phyloP scores from a whole-genome alignment of 805 yeast genomes.

The Priceomyces haplophilus region DNA sequence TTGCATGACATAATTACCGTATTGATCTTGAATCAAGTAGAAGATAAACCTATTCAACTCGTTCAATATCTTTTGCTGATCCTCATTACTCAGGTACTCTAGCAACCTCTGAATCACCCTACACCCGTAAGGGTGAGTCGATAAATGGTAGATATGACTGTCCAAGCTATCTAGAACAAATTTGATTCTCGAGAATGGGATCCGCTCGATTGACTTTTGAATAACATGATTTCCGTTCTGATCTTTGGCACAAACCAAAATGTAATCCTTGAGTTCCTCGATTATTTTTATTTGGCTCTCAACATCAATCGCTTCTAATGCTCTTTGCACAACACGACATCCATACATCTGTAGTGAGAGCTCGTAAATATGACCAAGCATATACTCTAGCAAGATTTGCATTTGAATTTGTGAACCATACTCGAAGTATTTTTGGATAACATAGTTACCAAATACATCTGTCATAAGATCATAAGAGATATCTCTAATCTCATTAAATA shows the following conservation, averaged over 20 bases:
- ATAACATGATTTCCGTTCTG: slow-evolving; percentile 98
- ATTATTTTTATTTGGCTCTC: slow-evolving; percentile 67
- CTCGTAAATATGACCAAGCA: slow-evolving; percentile 71
- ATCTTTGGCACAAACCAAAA: slow-evolving; percentile 62
- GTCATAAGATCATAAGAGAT: slow-evolving; percentile 78
- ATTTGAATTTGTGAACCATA: slow-evolving; percentile 70
- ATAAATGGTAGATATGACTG: slow-evolving; percentile 73
- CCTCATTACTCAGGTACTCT: slow-evolving; percentile 67
- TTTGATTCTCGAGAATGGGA: slow-evolving; percentile 66
- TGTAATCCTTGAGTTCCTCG: slow-evolving; percentile 68
- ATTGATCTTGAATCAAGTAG: slow-evolving; percentile 88
- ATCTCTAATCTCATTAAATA: slow-evolving; percentile 80
- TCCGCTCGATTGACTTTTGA: slow-evolving; percentile 87
- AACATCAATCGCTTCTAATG: slow-evolving; percentile 67
- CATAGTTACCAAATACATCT: slow-evolving; percentile 97
- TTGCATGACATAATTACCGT: slow-evolving; percentile 96
- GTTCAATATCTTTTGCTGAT: slow-evolving; percentile 62
- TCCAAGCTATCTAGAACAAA: slow-evolving; percentile 72
- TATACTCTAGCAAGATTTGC: slow-evolving; percentile 60
- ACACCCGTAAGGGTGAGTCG: slow-evolving; percentile 97
- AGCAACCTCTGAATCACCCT: slow-evolving; percentile 90
- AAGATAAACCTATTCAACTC: slow-evolving; percentile 73
- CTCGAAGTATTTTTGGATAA: slow-evolving; percentile 91
- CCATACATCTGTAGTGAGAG: slow-evolving; percentile 95
- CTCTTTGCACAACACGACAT: slow-evolving; percentile 94